Evolutionary conservation across 2,329 filamentous ascomycete genomes (phyloP).

Genomic region (Diaporthe eres): DNA sequence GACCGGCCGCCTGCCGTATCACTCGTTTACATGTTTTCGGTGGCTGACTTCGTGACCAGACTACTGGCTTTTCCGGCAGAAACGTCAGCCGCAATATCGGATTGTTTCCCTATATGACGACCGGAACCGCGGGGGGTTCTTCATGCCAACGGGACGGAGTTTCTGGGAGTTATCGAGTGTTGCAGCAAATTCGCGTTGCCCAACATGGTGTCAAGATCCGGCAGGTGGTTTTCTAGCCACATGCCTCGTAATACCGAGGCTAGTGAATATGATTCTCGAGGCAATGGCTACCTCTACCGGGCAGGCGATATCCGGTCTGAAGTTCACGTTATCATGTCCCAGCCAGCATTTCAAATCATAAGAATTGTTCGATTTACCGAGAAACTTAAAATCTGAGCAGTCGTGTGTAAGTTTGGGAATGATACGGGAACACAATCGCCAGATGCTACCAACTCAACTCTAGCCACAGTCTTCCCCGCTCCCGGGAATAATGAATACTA

Average conservation of each 20-base stretch:
- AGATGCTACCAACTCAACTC: not conserved
- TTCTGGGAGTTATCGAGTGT: too few relatives aligned
- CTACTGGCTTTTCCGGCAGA: slow-evolving; percentile 37
- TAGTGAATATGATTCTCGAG: not conserved
- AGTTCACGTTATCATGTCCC: not conserved
- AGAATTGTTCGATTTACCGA: too few relatives aligned
- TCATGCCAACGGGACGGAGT: not conserved
- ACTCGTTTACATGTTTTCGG: not conserved
- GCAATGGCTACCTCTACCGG: too few relatives aligned
- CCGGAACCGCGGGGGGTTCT: not conserved
- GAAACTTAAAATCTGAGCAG: not conserved
- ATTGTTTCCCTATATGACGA: slow-evolving; percentile 38
- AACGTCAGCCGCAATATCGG: slow-evolving; percentile 37
- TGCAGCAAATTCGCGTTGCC: not conserved
- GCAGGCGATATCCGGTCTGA: not conserved
- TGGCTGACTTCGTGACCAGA: not conserved
- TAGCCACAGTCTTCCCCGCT: not conserved
- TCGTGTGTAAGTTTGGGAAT: too few relatives aligned
- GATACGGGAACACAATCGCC: not conserved
- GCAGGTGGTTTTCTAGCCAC: not conserved
- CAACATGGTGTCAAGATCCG: not conserved
- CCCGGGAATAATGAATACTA: not conserved
- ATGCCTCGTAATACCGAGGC: too few relatives aligned
- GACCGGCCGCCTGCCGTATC: not conserved
- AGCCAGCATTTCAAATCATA: not conserved